Conservation (phyloP, 2,329 filamentous ascomycete genomes). For the Aspergillus ibericus region DNA sequence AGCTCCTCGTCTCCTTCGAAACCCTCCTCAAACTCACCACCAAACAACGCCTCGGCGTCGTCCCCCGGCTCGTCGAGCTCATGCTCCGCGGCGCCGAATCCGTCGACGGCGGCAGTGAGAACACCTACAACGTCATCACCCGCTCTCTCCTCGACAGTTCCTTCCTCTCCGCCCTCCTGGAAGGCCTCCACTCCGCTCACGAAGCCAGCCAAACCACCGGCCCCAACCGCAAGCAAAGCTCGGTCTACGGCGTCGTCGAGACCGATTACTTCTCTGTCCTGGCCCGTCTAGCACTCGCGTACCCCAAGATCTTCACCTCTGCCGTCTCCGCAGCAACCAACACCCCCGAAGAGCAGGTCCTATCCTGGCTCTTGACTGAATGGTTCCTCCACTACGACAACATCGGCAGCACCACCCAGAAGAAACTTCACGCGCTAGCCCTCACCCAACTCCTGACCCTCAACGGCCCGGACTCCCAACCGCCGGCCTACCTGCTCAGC, state of each 20-base stretch:
- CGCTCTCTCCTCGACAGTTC: constrained; percentile 65
- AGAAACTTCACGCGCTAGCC: constrained; percentile 49
- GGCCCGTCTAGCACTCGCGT: constrained; percentile 72
- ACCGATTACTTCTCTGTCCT: constrained; percentile 84
- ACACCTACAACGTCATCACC: constrained; percentile 63
- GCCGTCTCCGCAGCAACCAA: constrained; percentile 45
- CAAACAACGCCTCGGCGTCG: constrained; percentile 40
- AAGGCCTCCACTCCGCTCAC: constrained; percentile 66
- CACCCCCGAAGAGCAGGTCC: constrained; percentile 33
- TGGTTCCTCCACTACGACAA: constrained; percentile 52
- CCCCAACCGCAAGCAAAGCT: constrained; percentile 68
- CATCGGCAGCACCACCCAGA: constrained; percentile 47
- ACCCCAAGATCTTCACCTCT: constrained; percentile 66
- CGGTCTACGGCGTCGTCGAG: constrained; percentile 72
- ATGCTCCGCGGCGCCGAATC: constrained; percentile 64
- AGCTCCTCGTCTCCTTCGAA: constrained; percentile 41
- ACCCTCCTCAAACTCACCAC: constrained; percentile 41
- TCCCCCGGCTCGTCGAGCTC: constrained; percentile 58
- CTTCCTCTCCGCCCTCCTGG: constrained; percentile 64
- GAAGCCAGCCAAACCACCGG: constrained; percentile 79
- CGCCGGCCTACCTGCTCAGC: constrained; percentile 43
- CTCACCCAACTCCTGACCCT: constrained; percentile 47
- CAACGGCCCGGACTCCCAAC: constrained; percentile 35
- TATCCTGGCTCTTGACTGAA: constrained; percentile 48
- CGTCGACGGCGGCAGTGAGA: constrained; percentile 56